Base-by-base conservation (phyloP, 805 yeast species). In the Candida manassasensis region DNA sequence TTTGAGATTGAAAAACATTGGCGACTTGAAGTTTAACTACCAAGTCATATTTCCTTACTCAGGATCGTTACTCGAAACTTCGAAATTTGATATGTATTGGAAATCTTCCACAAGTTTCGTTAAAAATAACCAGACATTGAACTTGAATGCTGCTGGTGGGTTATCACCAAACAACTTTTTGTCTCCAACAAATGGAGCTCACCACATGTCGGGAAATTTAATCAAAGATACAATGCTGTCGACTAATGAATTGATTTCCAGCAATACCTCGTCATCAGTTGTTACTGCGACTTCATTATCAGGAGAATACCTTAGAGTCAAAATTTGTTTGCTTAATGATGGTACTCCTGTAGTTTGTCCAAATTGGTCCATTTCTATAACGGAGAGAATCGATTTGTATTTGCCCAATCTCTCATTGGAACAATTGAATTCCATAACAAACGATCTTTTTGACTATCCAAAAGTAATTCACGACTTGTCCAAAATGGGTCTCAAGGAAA, bases 71-170 rank as follows among this genome's bases (percentile, higher is more conserved):
- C 63, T 90, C 39, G 97, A 89, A 57, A 83, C 94, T 28, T 81
- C 95, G 8, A 86, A 87, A 62, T 88, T 84, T 54, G 97, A 89
- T 52, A 90, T 97, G 0, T 90, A 90, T 60, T 90, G 98, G 98
- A 93, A 89, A 59, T 81, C 70, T 1, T 65, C 95, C 1, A 84
- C 96, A 0, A 74, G 81, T 29, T 76, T 75, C 32, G 60, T 59
- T 12, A 59, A 59, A 36, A 53, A 50, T 34, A 49, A 48, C 30
- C 53, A 53, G 18, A 49, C 51, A 10, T 40, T 52, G 28, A 61
- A 56, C 33, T 43, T 51, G 32, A 62, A 59, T 41, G 58, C 59
- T n/a, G 64, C 63, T 7, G 63, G 65, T 5, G 64, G 69, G 3
- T 54, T 65, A 34, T 63, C 71, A 3, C 71, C 71, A 2, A 63